A percentile compares a stretch with the other conserved stretches of the same genome.
Conservation (phyloP, 441 rosid species). For the Geranium incanum region DNA sequence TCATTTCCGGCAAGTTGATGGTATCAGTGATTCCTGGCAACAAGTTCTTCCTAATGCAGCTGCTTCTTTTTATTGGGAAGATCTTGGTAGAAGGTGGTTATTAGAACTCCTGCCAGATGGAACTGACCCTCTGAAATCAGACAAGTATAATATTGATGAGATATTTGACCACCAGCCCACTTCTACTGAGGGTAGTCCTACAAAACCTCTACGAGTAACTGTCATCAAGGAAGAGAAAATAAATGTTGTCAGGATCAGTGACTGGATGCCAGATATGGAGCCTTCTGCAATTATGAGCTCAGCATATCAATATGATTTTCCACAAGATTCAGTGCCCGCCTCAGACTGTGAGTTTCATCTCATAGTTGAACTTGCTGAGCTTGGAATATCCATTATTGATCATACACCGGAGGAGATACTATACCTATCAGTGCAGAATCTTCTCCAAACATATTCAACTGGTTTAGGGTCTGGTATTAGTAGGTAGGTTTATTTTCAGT, state of each 20-base stretch:
- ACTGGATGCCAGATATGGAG: constrained; percentile 95
- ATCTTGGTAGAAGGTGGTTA: constrained; percentile 67
- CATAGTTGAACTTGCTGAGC: constrained; percentile 79
- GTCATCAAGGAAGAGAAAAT: constrained; percentile 74
- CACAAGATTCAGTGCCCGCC: constrained; percentile 37
- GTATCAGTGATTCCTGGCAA: constrained; percentile 76
- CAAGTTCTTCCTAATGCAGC: constrained; percentile 81
- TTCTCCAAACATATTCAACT: constrained; percentile 74
- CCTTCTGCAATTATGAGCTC: constrained; percentile 34
- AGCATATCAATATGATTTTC: constrained; percentile 41
- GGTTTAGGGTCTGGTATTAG: constrained; percentile 90
- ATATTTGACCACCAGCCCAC: constrained; percentile 64
- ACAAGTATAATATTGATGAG: constrained; percentile 74
- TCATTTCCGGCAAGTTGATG: constrained; percentile 78
- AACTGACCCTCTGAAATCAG: constrained; percentile 51
- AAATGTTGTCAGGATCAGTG: constrained; percentile 69
- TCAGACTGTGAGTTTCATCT: constrained; percentile 77
- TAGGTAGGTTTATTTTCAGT: constrained; percentile 39
- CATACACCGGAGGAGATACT: constrained; percentile 94
- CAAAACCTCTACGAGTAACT: constrained; percentile 76
- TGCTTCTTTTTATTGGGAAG: constrained; percentile 93
- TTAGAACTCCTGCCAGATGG: constrained; percentile 78
- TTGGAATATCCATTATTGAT: constrained; percentile 83
- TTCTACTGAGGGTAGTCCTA: constrained; percentile 44
- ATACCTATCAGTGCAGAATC: constrained; percentile 79